Base-by-base conservation (phyloP, 2,329 filamentous ascomycete species). In the Pyrenochaeta sp. region DNA sequence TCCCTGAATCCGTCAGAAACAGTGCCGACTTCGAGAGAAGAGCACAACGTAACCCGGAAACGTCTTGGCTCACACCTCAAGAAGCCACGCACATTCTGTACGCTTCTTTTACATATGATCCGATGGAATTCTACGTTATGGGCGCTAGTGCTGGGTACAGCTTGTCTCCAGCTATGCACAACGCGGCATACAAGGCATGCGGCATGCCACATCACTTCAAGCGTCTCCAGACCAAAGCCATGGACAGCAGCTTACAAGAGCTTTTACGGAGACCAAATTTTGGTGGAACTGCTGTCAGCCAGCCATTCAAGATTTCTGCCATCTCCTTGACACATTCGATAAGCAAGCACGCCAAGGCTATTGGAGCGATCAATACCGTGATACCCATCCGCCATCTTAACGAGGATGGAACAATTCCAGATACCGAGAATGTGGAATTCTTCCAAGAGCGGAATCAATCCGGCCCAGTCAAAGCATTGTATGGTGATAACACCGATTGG, bases 401-500 rank as follows among this genome's bases (percentile, higher is more conserved):
- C 17, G 62, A 76, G 0, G 80, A 85, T 43, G 81, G 81, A 1
- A 77, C 74, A 18, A 78, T 84, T 1, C 80, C 83, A 1, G 74
- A 80, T 22, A 81, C 81, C 15, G 75, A 80, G 17, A 80, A 81
- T 18, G 44, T 69, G 3, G 77, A 77, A 0, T 67, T 82, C 3
- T 72, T 76, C 35, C 73, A 77, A 28, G 77, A 84, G 22, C 78
- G 84, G 41, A 86, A 85, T 52, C 78, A 82, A 29, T 78, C 84
- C 1, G 87, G 87, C 0, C 82, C 84, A 0, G 81, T 89, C 10
- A 81, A 81, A 51, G 86, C 84, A 0, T 74, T 90, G 0, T 89
- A 89, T 49, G 88, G 88, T 1, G 87, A 91, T 44, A 92, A 92
- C 44, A 91, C 87, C 0, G 88, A 91, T 65, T 91, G 88, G 85